Percentiles rank a stretch among this genome's conserved stretches.
These are phyloP conservation scores for Saxophila tyrrhenica DNA, from an alignment of 495 filamentous ascomycete species.

Conservation along the genomic window DNA sequence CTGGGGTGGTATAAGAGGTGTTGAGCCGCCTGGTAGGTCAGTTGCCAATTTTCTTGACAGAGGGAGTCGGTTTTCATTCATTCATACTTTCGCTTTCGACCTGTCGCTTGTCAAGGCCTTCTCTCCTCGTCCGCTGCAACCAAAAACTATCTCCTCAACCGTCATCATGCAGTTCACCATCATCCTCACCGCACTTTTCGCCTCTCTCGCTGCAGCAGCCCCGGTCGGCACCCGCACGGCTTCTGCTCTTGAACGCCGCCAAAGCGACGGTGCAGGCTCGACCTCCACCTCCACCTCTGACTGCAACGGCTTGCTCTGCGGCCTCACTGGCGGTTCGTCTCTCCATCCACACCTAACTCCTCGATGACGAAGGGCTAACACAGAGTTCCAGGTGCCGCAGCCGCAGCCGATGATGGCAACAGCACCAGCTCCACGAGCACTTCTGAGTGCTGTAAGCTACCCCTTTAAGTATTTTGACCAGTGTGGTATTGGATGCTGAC, in stretches of 20 bases:
- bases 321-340: not conserved
- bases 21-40: no score
- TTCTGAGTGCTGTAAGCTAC: constrained; percentile 1
- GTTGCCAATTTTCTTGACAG: no score
- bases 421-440: constrained; percentile 5
- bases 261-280: not conserved
- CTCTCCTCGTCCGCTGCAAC: no score
- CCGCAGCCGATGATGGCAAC: not conserved
- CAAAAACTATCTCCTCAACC: no score
- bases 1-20: no score
- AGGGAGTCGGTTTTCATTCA: no score
- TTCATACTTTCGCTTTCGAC: no score
- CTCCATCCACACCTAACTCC: not conserved
- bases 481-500: not conserved
- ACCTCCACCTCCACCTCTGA: constrained; percentile 5
- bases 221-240: constrained; percentile 1
- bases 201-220: constrained; percentile 1
- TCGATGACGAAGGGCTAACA: not conserved
- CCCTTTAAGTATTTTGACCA: not conserved
- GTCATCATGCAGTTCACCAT: not conserved
- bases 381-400: not conserved
- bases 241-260: constrained; percentile 1
- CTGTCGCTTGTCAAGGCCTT: no score
- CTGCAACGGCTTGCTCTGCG: not conserved
- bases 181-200: not conserved